These are phyloP conservation scores for Saccharomycopsis sp. DNA, from an alignment of 805 yeast genomes.

Conservation along the genomic window DNA sequence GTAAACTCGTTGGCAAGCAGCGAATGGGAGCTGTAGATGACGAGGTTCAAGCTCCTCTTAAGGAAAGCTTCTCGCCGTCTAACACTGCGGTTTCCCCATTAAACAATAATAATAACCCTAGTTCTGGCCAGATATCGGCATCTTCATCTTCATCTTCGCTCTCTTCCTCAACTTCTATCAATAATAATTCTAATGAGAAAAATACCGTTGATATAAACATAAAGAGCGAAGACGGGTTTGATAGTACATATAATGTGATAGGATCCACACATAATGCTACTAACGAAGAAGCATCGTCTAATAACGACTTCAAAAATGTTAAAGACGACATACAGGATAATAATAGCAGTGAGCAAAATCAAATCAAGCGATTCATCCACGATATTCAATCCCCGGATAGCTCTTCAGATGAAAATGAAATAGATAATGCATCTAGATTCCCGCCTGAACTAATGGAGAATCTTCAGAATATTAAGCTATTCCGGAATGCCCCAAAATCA, in stretches of 20 bases:
- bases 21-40: not conserved
- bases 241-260: no score
- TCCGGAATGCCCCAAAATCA: constrained; percentile 58
- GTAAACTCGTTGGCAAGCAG: not conserved
- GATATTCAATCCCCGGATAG: not conserved
- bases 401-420: not conserved
- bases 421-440: constrained; percentile 20
- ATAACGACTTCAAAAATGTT: no score
- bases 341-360: no score
- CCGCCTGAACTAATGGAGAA: constrained; percentile 53
- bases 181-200: not conserved
- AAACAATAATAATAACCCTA: not conserved
- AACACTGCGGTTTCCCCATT: not conserved
- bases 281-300: no score
- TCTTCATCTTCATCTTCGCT: not conserved
- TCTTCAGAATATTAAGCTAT: constrained; percentile 55
- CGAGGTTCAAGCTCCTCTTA: not conserved
- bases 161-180: not conserved
- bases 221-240: no score
- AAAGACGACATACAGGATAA: no score
- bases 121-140: not conserved
- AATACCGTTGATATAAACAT: no score
- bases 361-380: no score
- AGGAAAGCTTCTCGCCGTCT: no score
- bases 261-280: no score